Conservation (phyloP, 176 grass and related monocot species). For the Avena eriantha region DNA sequence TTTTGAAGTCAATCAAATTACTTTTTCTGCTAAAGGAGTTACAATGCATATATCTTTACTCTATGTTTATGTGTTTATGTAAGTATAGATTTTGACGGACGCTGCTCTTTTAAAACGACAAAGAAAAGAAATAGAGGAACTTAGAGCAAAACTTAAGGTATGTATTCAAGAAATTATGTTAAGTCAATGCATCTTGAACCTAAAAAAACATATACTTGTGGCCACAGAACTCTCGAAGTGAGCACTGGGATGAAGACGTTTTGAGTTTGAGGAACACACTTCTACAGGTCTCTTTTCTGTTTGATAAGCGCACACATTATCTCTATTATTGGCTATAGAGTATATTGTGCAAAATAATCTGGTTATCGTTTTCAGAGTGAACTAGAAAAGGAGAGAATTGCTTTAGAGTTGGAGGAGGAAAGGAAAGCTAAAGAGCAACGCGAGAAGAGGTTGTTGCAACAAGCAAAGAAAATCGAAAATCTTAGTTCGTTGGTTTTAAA, state of each 20-base stretch:
- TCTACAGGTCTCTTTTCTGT: conserved; percentile 70
- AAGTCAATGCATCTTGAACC: conserved; percentile 26
- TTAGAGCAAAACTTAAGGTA: conserved; percentile 81
- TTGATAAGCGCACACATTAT: conserved; percentile 36
- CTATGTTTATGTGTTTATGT: conserved; percentile 30
- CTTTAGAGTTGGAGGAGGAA: conserved; percentile 92
- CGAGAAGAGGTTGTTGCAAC: conserved; percentile 80
- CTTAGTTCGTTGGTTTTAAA: conserved; percentile 88
- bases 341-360: conserved; percentile 17
- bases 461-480: conserved; percentile 94
- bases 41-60: conserved; percentile 31
- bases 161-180: conserved; percentile 23
- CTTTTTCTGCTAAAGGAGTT: conserved; percentile 19
- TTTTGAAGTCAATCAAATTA: not conserved
- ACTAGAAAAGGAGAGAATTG: conserved; percentile 94
- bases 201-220: conserved; percentile 37
- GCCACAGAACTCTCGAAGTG: conserved; percentile 82
- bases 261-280: conserved; percentile 86
- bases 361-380: conserved; percentile 68
- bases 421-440: conserved; percentile 90
- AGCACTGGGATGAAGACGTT: conserved; percentile 95
- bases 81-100: conserved; percentile 92
- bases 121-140: conserved; percentile 92
- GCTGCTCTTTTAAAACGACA: conserved; percentile 92
- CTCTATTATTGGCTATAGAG: conserved; percentile 19